A percentile compares a stretch with the other conserved stretches of the same genome.
These are phyloP conservation scores for Arachnomyces sp. DNA, from an alignment of 2,329 filamentous ascomycete species.

Conservation along the genomic window DNA sequence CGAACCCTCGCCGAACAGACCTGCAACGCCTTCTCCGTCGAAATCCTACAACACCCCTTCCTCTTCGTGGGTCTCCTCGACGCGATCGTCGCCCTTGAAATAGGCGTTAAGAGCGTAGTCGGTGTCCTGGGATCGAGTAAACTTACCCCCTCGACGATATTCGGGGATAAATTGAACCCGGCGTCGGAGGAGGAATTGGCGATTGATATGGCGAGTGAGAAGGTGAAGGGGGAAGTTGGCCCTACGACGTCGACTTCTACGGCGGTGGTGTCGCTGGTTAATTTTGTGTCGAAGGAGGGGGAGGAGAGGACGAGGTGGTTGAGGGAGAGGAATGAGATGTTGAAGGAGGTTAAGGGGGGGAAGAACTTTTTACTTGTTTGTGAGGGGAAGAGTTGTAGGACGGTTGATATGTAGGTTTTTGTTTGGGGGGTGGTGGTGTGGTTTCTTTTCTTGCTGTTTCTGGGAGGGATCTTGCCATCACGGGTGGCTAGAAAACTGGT, in stretches of 20 bases:
- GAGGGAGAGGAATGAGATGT: slow-evolving; percentile 27
- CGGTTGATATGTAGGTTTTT: slow-evolving; percentile 22
- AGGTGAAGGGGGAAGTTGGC: slow-evolving; percentile 27
- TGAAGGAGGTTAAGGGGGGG: slow-evolving; percentile 27
- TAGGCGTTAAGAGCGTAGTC: slow-evolving; percentile 58
- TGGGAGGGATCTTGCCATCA: no score
- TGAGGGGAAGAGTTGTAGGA: slow-evolving; percentile 28
- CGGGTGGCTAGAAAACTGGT: slow-evolving; percentile 5
- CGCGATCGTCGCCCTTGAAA: slow-evolving; percentile 62
- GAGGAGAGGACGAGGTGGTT: slow-evolving; percentile 32
- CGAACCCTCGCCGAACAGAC: slow-evolving; percentile 60
- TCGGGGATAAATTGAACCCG: slow-evolving; percentile 10
- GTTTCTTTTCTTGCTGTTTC: no score
- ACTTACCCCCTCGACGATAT: slow-evolving; percentile 8
- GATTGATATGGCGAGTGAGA: slow-evolving; percentile 23
- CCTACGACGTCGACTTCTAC: slow-evolving; percentile 24
- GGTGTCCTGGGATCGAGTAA: slow-evolving; percentile 41
- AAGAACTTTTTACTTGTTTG: slow-evolving; percentile 34
- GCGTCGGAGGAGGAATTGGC: slow-evolving; percentile 15
- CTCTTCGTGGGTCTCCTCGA: slow-evolving; percentile 75
- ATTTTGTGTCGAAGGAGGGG: slow-evolving; percentile 26
- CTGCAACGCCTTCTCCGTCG: slow-evolving; percentile 77
- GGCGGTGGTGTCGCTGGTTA: slow-evolving; percentile 27
- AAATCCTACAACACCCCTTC: slow-evolving; percentile 88
- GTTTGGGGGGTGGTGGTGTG: no score